Evolutionary conservation across 2,329 filamentous ascomycete genomes (phyloP).

Genomic region (Ophiocordyceps robertsii): DNA sequence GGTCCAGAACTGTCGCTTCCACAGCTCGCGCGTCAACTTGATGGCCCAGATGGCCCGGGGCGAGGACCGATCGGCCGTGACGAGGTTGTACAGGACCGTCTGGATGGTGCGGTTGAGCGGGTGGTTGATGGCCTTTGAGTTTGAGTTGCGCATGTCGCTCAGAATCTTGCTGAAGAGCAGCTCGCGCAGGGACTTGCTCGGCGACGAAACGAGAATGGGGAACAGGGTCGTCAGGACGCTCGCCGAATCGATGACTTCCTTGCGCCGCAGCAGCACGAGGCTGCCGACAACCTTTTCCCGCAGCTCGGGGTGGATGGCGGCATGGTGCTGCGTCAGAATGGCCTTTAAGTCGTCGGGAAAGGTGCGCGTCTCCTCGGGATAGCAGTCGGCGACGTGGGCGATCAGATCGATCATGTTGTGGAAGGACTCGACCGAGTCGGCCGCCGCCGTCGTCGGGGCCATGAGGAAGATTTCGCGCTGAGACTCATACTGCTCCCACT

Average conservation of each 20-base stretch:
- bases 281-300: slow-evolving; percentile 91
- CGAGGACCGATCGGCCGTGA: slow-evolving; percentile 73
- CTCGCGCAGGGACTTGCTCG: slow-evolving; percentile 75
- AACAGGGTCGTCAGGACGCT: slow-evolving; percentile 83
- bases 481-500: slow-evolving; percentile 85
- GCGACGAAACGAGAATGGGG: slow-evolving; percentile 81
- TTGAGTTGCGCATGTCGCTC: slow-evolving; percentile 77
- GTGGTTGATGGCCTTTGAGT: slow-evolving; percentile 80
- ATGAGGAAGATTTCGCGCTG: slow-evolving; percentile 85
- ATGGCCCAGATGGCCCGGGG: slow-evolving; percentile 90
- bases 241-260: slow-evolving; percentile 80
- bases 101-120: slow-evolving; percentile 87
- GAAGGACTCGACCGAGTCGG: slow-evolving; percentile 69
- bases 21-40: slow-evolving; percentile 87
- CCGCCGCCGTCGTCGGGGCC: slow-evolving; percentile 64
- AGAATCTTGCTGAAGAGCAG: slow-evolving; percentile 83
- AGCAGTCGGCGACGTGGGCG: slow-evolving; percentile 87
- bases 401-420: slow-evolving; percentile 89
- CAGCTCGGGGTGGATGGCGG: slow-evolving; percentile 67
- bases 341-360: slow-evolving; percentile 74
- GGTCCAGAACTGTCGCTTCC: slow-evolving; percentile 93
- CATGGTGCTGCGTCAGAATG: slow-evolving; percentile 72
- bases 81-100: slow-evolving; percentile 81
- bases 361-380: slow-evolving; percentile 61
- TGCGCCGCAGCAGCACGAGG: slow-evolving; percentile 74